These are phyloP conservation scores for Viola pubescens DNA, from an alignment of 441 rosid species.

Conservation along the genomic window DNA sequence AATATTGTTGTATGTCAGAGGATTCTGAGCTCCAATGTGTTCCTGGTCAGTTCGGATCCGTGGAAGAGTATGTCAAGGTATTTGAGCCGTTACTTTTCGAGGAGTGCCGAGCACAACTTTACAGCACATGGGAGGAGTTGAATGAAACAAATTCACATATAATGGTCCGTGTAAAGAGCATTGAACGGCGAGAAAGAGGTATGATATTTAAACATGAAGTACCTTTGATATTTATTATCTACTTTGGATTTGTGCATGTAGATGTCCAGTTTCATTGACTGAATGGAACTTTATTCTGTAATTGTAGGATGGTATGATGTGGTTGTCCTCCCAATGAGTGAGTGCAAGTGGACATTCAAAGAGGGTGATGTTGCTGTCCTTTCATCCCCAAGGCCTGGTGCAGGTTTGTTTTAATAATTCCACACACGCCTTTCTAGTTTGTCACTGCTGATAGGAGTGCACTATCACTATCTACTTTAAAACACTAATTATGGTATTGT, in stretches of 20 bases:
- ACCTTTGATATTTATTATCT: not conserved
- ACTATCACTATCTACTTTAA: constrained; percentile 4
- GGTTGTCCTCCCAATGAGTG: constrained; percentile 58
- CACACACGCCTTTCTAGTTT: not conserved
- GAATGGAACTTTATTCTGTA: constrained; percentile 21
- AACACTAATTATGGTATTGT: constrained; percentile 9
- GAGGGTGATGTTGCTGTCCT: constrained; percentile 98
- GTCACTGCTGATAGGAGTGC: not conserved
- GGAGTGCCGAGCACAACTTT: constrained; percentile 97
- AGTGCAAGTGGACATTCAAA: constrained; percentile 88
- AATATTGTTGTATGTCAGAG: constrained; percentile 39
- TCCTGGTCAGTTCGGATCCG: constrained; percentile 86
- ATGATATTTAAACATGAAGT: constrained; percentile 9
- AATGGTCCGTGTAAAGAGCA: constrained; percentile 63
- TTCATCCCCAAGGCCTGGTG: constrained; percentile 73
- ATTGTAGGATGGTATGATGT: constrained; percentile 91
- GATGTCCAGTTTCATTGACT: constrained; percentile 12
- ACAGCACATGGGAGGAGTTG: constrained; percentile 90
- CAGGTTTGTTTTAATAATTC: constrained; percentile 37
- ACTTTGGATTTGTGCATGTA: not conserved
- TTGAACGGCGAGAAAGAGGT: constrained; percentile 93
- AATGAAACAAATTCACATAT: constrained; percentile 59
- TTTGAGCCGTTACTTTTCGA: constrained; percentile 98
- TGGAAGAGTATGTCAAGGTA: constrained; percentile 83
- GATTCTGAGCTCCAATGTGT: constrained; percentile 85